Evolutionary conservation across 2,329 filamentous ascomycete species (phyloP), one percentile per base, ranked within the genome.

Genomic region (Fusarium miscanthi): DNA sequence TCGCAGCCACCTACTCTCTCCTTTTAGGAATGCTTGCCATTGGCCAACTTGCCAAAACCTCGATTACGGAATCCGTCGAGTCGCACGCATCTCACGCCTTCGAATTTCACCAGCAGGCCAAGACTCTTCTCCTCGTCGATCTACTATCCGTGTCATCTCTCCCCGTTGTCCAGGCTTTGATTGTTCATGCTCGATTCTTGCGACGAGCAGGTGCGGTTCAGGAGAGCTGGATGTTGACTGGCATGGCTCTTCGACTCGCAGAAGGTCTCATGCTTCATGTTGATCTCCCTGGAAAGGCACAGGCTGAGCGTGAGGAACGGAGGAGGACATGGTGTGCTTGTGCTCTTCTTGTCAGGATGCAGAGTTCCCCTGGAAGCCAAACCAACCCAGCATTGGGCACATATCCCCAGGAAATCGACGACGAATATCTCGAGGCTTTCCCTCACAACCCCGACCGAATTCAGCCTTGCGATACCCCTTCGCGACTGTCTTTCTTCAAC

Each of bases 251-350:
- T n/a, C 59, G 72, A 16, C 53, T 78, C 30, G 74, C 75, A 14
- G 76, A 78, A 42, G 73, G 76, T 7, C 53, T 77, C 11, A 52
- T 75, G 66, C 63, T 78, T 31, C 63, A 78, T 27, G 13, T 75
- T 10, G 76, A 75, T 27, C 25, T 77, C 14, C 76, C 76, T 6
- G 69, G 64, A 45, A 77, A 70, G 59, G 51, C 72, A 1, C 52
- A 75, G 42, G 61, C 72, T 9, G 76, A 76, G 37, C 63, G 58
- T 1, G 76, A 78, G 42, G 76, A 78, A 57, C 54, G 72, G 6
- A 66, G 70, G 33, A 77, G 76, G 66, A 76, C 72, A 5, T 78
- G 76, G 76, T 78, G 76, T 51, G 66, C 75, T 52, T 78, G 73
- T 33, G 69, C 69, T 13, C 43, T 77, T 6, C 59, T 75, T 46